phyloP scores from a whole-genome alignment of 345 rosid species.

The Tarenaya hassleriana region DNA sequence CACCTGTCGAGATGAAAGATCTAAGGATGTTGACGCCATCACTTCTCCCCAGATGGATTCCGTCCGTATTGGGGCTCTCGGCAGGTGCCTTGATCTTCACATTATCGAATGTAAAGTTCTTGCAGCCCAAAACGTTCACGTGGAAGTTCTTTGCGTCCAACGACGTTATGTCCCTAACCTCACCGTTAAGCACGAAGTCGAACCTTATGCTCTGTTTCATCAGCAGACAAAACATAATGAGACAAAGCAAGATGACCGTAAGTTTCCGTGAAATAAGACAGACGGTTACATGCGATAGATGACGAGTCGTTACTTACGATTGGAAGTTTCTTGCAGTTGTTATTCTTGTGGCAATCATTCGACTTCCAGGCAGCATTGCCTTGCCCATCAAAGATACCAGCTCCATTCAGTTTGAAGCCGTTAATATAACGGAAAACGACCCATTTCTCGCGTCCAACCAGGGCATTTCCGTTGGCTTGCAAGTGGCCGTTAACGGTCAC shows the following conservation, averaged over 20 bases:
- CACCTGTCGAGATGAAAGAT: constrained; percentile 28
- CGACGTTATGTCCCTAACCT: too few relatives aligned
- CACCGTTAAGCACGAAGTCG: constrained; percentile 21
- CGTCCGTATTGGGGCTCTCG: constrained; percentile 42
- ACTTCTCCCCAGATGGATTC: constrained; percentile 37
- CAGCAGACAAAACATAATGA: neutral
- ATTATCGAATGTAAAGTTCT: too few relatives aligned
- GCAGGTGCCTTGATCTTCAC: constrained; percentile 31
- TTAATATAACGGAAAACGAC: constrained; percentile 20
- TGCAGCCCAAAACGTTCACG: too few relatives aligned
- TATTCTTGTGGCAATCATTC: constrained; percentile 24
- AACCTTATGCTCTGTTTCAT: constrained; percentile 27
- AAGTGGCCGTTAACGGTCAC: constrained; percentile 22
- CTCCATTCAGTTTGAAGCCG: constrained; percentile 25
- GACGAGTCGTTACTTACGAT: constrained; percentile 16
- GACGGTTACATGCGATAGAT: too few relatives aligned
- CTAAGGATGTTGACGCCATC: constrained; percentile 24
- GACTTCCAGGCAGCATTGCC: constrained; percentile 27
- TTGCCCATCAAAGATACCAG: constrained; percentile 30
- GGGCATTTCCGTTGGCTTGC: constrained; percentile 18
- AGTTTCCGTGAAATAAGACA: too few relatives aligned
- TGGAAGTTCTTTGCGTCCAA: too few relatives aligned
- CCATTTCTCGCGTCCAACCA: constrained; percentile 16
- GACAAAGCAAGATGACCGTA: too few relatives aligned
- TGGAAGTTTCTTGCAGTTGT: constrained; percentile 25